Evolutionary conservation across 805 yeast species (phyloP).

Genomic region (Metschnikowia vanudenii): DNA sequence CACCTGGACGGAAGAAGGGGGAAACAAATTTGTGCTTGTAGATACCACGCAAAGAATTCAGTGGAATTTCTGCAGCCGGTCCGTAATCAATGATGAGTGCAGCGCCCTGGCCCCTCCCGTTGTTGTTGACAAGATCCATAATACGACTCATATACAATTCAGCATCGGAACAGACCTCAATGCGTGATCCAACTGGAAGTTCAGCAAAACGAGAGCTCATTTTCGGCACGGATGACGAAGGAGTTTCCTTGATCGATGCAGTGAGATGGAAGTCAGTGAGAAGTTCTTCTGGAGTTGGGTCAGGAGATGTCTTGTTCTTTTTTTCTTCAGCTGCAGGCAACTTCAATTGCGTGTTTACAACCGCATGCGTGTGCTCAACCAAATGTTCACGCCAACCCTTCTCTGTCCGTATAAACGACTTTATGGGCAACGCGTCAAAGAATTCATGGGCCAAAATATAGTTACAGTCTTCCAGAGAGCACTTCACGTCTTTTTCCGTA

Average conservation of each 20-base stretch:
- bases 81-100: slow-evolving; percentile 81
- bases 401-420: slow-evolving; percentile 58
- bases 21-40: slow-evolving; percentile 67
- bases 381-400: slow-evolving; percentile 78
- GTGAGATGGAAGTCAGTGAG: slow-evolving; percentile 52
- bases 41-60: slow-evolving; percentile 73
- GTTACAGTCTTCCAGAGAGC: slow-evolving; percentile 40
- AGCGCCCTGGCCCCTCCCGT: slow-evolving; percentile 49
- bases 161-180: slow-evolving; percentile 77
- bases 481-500: slow-evolving; percentile 48
- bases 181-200: slow-evolving; percentile 55
- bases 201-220: slow-evolving; percentile 48
- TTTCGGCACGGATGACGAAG: slow-evolving; percentile 57
- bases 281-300: slow-evolving; percentile 8
- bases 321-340: slow-evolving; percentile 20
- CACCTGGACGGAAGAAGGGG: slow-evolving; percentile 75
- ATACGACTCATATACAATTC: slow-evolving; percentile 57
- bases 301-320: slow-evolving; percentile 11
- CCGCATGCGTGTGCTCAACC: slow-evolving; percentile 54
- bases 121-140: slow-evolving; percentile 42
- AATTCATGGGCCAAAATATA: slow-evolving; percentile 82
- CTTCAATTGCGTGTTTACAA: slow-evolving; percentile 33
- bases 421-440: slow-evolving; percentile 82
- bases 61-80: slow-evolving; percentile 57
- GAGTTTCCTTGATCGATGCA: slow-evolving; percentile 57